Evolutionary conservation across 2,329 filamentous ascomycete species (phyloP), one percentile per base, ranked within the genome.

Genomic region (Monascus ruber): DNA sequence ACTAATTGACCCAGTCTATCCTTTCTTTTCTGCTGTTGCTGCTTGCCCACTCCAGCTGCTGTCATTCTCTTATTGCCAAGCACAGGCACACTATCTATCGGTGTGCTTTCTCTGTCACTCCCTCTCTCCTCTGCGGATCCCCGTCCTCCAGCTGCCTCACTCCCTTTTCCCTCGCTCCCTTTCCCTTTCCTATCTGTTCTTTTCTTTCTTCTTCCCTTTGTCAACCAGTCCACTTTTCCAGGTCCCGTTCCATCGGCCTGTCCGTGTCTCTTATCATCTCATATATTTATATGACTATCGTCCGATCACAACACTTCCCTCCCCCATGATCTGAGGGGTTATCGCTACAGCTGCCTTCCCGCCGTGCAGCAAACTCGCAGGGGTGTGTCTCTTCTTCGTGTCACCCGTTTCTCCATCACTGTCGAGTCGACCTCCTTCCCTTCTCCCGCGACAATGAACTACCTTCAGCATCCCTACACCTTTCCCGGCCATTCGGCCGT

Each of bases 401-500:
- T 31, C 32, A 11, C 27, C 9, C 24, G 11, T 28, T 33, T 27
- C 34, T 35, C 11, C 31, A 10, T 33, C 31, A 10, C 17, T 24
- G 24, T 28, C 11, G 9, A 24, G 24, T 24, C 35, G 36, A 39
- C 41, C 39, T 42, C 37, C 31, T 44, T 31, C 27, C n/a, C 29
- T 11, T 24, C 35, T 31, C 35, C 24, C 33, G 37, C 49, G 46
- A 46, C 39, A 46, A 65, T 65, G 62, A 63, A 58, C 37, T 65
- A 60, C 40, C 52, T 63, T 10, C 59, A 63, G 41, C 56, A 59
- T 32, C 51, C 61, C 39, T 65, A 59, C 47, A 48, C 52, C 26
- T 65, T 58, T 39, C 45, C 52, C 26, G 52, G 52, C 39, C 59
- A 62, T 47, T 42, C 53, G 33, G 54, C 50, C 8, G 45, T 62